Evolutionary conservation across 2,329 filamentous ascomycete genomes (phyloP), one percentile per base, ranked within the genome.

Genomic region (Fusarium solani-melongenae): DNA sequence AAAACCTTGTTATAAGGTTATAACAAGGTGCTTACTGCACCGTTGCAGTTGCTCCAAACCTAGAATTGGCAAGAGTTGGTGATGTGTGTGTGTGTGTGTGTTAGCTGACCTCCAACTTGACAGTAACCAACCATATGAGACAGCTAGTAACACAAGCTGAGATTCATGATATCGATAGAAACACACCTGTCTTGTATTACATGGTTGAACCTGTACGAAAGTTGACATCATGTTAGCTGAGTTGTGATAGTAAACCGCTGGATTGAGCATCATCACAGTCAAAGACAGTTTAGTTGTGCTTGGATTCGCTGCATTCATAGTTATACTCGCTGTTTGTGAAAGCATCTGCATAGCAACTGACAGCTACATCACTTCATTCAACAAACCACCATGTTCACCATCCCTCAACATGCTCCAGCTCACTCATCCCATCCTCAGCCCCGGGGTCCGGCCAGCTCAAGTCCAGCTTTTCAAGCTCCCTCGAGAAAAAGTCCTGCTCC

Each of bases 401-500:
- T 7, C 75, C 80, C 67, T 82, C 81, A 10, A 77, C 77, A 58
- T 81, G 77, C 29, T 83, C 82, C 72, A 80, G 33, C 55, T 83
- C 82, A 57, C 76, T 77, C 76, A 80, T 78, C 2, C 75, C 77
- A 46, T 82, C 82, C 17, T 82, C 81, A 1, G 63, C 81, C 4
- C 78, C 82, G 55, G 82, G 69, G 20, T 88, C 87, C 15, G 78
- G 82, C 83, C 86, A 89, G 65, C 82, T 82, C 57, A 87, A 77
- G 64, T 92, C 92, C 81, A 94, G 87, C 80, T 90, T 93, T 79
- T 95, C 93, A 59, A 96, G 84, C 83, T 96, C 93, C 29, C 92
- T 86, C 39, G 90, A 88, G 79, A 96, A 96, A 80, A 96, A 96
- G 79, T 95, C 93, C 71, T 92, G 89, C 82, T 95, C 92, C 79